Base-by-base conservation (phyloP, 495 filamentous ascomycete species). In the Trichoderma orchidacearum region DNA sequence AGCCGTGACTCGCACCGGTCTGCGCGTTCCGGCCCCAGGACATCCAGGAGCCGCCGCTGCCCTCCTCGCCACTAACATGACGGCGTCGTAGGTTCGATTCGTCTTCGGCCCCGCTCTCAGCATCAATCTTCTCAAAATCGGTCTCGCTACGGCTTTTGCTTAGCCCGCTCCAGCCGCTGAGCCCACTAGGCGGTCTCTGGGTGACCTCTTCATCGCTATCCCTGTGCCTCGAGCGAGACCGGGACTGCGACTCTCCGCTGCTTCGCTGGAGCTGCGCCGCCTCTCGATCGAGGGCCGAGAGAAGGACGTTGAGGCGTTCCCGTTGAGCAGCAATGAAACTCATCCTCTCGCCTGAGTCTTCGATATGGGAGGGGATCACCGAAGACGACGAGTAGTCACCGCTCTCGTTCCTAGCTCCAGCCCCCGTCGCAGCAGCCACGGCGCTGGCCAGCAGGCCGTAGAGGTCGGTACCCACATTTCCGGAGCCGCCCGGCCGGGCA, bases 71-170 rank as follows among this genome's bases (percentile, higher is more conserved):
- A 53, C 53, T 38, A 50, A 38, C 12, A 59, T 63, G 15, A 57
- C 61, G 7, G 30, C 36, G 23, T 45, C 63, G 66, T 56, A 65
- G 63, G 63, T 59, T 69, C 45, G 58, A 66, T 13, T 74, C 66
- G 45, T 73, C 77, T 36, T 78, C 78, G 31, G 68, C 74, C 1
- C 77, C 75, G 61, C 85, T 85, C 56, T 86, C 85, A n/a, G 76
- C 75, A 34, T 89, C 84, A 59, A 95, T 84, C 63, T 85, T 84
- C 63, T 92, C 86, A 65, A 95, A 95, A 58, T 90, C 89, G 32
- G 76, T 78, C 60, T 89, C 86, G 55, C 84, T 88, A 58, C 76
- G 75, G 62, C 84, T 89, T 75, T 86, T 89, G 41, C 72, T 78
- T 64, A 89, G 63, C 7, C 81, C 70, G 51, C 73, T 67, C 56